Evolutionary conservation across 495 filamentous ascomycete species (phyloP).

Genomic region (Parachaetomium inaequale): DNA sequence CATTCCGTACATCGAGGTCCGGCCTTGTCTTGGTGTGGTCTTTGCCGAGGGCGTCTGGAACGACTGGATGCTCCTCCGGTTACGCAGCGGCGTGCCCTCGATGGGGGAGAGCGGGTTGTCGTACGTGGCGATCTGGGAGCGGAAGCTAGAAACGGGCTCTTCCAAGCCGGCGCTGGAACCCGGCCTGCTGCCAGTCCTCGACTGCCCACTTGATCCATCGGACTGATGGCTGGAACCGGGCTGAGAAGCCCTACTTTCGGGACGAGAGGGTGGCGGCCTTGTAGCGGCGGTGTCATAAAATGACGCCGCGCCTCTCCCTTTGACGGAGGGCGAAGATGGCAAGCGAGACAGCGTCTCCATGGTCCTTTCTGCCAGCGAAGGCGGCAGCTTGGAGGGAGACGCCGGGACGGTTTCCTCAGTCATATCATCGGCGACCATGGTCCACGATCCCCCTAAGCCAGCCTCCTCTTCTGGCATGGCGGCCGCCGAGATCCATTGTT

Average conservation of each 20-base stretch:
- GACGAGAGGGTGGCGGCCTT: constrained; percentile 34
- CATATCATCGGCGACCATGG: not conserved
- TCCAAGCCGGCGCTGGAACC: constrained; percentile 39
- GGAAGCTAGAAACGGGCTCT: constrained; percentile 29
- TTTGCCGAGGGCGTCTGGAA: constrained; percentile 22
- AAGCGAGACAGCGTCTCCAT: constrained; percentile 47
- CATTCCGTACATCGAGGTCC: constrained; percentile 19
- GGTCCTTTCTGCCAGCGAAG: constrained; percentile 46
- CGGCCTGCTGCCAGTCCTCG: constrained; percentile 37
- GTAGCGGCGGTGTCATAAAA: constrained; percentile 36
- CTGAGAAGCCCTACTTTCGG: constrained; percentile 37
- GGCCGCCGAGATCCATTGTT: constrained; percentile 32
- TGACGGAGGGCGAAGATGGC: constrained; percentile 46
- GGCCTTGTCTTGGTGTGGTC: constrained; percentile 11
- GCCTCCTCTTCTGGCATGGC: constrained; percentile 19
- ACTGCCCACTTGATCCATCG: constrained; percentile 34
- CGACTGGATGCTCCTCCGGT: constrained; percentile 28
- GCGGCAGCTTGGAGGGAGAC: constrained; percentile 31
- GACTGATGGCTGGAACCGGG: constrained; percentile 47
- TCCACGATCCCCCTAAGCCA: not conserved
- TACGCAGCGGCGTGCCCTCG: constrained; percentile 34
- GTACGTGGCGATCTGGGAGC: constrained; percentile 34
- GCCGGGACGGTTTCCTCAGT: constrained; percentile 12
- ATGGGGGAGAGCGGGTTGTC: constrained; percentile 38
- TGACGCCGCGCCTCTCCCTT: constrained; percentile 32